Base-by-base conservation (phyloP, 2,329 filamentous ascomycete species). In the Emergomyces pasteurianus region DNA sequence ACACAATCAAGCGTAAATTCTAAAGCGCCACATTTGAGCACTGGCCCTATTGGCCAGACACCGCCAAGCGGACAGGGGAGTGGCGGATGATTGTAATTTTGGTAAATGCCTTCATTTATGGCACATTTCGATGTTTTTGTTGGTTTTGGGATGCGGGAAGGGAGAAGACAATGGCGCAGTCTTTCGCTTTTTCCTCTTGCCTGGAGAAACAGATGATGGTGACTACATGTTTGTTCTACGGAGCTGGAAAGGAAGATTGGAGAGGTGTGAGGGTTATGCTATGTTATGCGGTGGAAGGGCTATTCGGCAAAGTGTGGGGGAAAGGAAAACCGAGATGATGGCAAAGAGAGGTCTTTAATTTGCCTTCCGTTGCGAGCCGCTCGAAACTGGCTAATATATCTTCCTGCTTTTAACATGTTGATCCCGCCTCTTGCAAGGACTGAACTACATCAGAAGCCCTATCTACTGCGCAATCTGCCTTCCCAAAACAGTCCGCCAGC, bases 21-120 rank as follows among this genome's bases (percentile, higher is more conserved):
- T 28, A 42, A 57, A 23, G 16, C 21, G 2, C 38, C 52, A n/a
- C 52, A 40, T 31, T 55, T 55, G 52, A 34, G 52, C 9, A 47
- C 36, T 21, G 62, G 60, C 8, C 26, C 61, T 42, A 76, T 80
- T 60, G 74, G 74, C 6, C 75, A 77, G 61, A 80, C 76, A 38
- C 78, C 79, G 26, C 77, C 77, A 28, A 78, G 75, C 64, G 77
- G 77, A 34, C 79, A 81, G 65, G 75, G 50, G 50, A 36, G 28
- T 54, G 50, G 75, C 46, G 77, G 77, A 58, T 79, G 75, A 78
- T 68, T 49, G 23, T 26, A 12, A 38, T 12, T 54, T 54, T 23
- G 16, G 7, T 34, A 10, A 34, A 34, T 23, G 34, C 34, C 10
- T 38, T 55, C 7, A 26, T 31, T 18, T 42, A 12, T 57, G 36